A percentile compares a stretch with the other conserved stretches of the same genome.
These are phyloP conservation scores for Batrachochytrium dendrobatidis DNA, from an alignment of 371 early-diverging fungal species.

Conservation along the genomic window DNA sequence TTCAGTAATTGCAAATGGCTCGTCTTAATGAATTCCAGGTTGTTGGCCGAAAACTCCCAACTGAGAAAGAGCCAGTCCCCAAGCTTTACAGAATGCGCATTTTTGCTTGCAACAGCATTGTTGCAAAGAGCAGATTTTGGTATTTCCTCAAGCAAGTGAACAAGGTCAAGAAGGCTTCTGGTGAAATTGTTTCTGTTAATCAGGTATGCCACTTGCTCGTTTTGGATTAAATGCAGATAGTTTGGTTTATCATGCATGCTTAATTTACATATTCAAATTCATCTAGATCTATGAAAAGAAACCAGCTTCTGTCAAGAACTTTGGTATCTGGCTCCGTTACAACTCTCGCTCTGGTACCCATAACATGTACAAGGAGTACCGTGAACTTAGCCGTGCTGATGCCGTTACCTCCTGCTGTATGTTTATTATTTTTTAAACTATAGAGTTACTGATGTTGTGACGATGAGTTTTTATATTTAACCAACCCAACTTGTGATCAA, in stretches of 20 bases:
- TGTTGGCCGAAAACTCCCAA: conserved; percentile 90
- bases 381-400: conserved; percentile 88
- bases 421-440: conserved; percentile 15
- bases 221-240: conserved; percentile 3
- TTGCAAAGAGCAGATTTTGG: conserved; percentile 99
- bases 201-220: conserved; percentile 50
- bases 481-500: too few species aligned
- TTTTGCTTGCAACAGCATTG: conserved; percentile 97
- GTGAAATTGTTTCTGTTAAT: conserved; percentile 96
- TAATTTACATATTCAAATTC: background rate
- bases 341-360: conserved; percentile 98
- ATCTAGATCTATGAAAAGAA: conserved; percentile 88
- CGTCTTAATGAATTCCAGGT: conserved; percentile 59
- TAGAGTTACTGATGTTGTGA: background rate
- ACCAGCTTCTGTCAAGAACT: conserved; percentile 95
- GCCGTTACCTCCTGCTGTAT: conserved; percentile 92
- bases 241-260: too few species aligned
- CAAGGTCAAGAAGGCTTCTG: conserved; percentile 98
- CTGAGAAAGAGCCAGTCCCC: conserved; percentile 88
- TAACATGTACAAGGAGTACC: conserved; percentile 99
- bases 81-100: conserved; percentile 98
- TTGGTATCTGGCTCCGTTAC: conserved; percentile 98
- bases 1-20: conserved; percentile 22
- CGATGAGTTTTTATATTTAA: background rate
- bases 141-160: conserved; percentile 97